Evolutionary conservation across 768 basidiomycete genomes (phyloP).

Genomic region (Kwoniella dejecticola): DNA sequence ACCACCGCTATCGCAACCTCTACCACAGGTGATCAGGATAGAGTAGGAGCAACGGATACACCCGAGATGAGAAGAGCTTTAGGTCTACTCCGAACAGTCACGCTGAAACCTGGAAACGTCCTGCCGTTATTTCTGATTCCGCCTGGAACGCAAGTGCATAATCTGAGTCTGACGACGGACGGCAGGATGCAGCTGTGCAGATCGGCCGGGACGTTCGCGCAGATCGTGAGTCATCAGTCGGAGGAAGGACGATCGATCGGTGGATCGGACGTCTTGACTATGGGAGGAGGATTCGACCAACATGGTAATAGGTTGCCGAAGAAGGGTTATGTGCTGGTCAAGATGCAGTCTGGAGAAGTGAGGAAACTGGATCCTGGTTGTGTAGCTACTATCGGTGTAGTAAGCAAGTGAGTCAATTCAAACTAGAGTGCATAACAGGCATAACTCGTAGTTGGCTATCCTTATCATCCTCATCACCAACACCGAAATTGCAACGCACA

Average conservation of each 20-base stretch:
- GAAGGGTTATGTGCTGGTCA: slow-evolving; percentile 60
- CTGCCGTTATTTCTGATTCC: slow-evolving; percentile 89
- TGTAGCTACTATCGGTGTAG: slow-evolving; percentile 84
- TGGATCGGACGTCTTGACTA: slow-evolving; percentile 42
- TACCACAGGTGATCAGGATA: background rate
- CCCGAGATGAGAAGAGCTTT: slow-evolving; percentile 63
- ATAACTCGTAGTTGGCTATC: too few species aligned
- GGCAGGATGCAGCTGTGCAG: slow-evolving; percentile 83
- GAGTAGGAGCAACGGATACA: slow-evolving; percentile 28
- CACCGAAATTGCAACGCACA: too few species aligned
- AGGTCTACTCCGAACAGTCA: slow-evolving; percentile 78
- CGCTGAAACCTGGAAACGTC: slow-evolving; percentile 88
- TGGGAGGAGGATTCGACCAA: slow-evolving; percentile 33
- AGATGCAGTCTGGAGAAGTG: slow-evolving; percentile 89
- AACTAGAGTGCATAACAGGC: too few species aligned
- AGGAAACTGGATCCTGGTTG: slow-evolving; percentile 75
- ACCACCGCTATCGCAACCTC: too few species aligned
- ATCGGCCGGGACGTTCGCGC: slow-evolving; percentile 82
- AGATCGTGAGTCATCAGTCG: slow-evolving; percentile 68
- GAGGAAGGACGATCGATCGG: slow-evolving; percentile 61
- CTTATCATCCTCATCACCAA: too few species aligned
- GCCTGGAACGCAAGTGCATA: slow-evolving; percentile 87
- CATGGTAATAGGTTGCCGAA: slow-evolving; percentile 34
- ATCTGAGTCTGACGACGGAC: slow-evolving; percentile 71
- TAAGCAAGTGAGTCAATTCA: slow-evolving; percentile 72